Base-by-base conservation (phyloP, 257 asterid genomes). In the Nicotiana knightiana region DNA sequence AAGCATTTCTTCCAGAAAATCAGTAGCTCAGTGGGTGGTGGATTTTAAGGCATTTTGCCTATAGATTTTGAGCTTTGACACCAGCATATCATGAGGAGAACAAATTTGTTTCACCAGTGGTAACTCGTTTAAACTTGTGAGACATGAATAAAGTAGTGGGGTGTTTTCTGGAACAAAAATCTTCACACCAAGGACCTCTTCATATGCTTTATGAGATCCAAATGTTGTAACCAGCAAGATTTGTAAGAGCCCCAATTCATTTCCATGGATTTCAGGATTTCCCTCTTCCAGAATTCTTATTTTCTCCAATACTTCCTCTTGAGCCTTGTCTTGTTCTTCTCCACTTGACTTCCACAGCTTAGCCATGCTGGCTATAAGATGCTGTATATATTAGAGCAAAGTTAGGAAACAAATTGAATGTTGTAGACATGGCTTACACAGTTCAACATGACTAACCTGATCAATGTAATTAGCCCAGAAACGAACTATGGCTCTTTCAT, bases 401-500 rank as follows among this genome's bases (percentile, higher is more conserved):
- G 30, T 59, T 18, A 59, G 9, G 62, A 58, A 55, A 4, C 61
- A 55, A 55, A 55, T 55, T 55, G 46, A 37, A 65, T 65, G 39
- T 35, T 0, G 39, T 5, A 4, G 39, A 35, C 39, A 35, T 35
- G 6, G 39, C 6, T 51, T 16, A 13, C 13, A 76, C 53, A 77
- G 13, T 81, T 87, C 2, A 84, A 24, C 64, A 85, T 6, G 10
- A 39, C 18, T 83, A 21, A 86, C 90, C 90, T 86, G 86, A 33
- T 86, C 77, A 77, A 88, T 26, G 77, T 67, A 89, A 62, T 35
- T 83, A 26, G 85, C 85, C 89, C 89, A 86, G 79, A 89, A 87
- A 32, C 86, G 84, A 79, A 66, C 55, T 17, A 5, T 70, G 24
- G 90, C 84, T 67, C 87, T 81, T 10, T 83, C 46, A 46, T 87